Conservation (phyloP, 73 alveolate genomes). For the Paramecium bursaria region DNA sequence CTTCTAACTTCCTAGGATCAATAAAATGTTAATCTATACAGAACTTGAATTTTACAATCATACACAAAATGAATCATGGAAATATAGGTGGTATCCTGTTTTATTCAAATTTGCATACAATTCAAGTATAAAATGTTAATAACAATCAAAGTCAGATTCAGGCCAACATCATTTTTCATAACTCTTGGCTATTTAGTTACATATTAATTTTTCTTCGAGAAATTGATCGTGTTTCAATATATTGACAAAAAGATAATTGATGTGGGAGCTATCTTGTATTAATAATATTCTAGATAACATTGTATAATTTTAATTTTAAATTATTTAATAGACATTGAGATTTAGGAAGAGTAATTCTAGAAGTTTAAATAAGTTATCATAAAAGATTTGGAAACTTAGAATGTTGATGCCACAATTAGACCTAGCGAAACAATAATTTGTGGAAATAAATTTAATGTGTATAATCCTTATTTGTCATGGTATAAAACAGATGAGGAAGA, state of each 20-base stretch:
- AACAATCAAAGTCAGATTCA: too few species aligned
- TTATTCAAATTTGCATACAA: neutral
- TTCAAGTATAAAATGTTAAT: too few species aligned
- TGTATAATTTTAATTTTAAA: too few species aligned
- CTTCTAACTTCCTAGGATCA: neutral
- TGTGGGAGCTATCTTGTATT: too few species aligned
- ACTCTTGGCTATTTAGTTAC: conserved; percentile 6
- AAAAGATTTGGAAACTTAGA: neutral
- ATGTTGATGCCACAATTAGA: neutral
- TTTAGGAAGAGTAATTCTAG: neutral
- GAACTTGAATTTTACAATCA: conserved; percentile 22
- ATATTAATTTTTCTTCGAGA: conserved; percentile 20
- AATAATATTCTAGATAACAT: too few species aligned
- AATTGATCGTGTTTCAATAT: conserved; percentile 10
- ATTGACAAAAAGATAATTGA: neutral
- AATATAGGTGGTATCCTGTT: neutral
- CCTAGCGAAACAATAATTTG: conserved; percentile 33
- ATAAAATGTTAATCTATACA: conserved; percentile 23
- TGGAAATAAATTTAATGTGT: conserved; percentile 56
- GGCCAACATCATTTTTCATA: neutral
- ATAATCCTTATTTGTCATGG: conserved; percentile 53
- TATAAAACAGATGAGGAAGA: neutral
- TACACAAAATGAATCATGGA: neutral
- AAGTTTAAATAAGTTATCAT: conserved; percentile 14
- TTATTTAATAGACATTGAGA: conserved; percentile 17